These are phyloP conservation scores for Colletotrichum sojae DNA, from an alignment of 2,329 filamentous ascomycete species.

Conservation along the genomic window DNA sequence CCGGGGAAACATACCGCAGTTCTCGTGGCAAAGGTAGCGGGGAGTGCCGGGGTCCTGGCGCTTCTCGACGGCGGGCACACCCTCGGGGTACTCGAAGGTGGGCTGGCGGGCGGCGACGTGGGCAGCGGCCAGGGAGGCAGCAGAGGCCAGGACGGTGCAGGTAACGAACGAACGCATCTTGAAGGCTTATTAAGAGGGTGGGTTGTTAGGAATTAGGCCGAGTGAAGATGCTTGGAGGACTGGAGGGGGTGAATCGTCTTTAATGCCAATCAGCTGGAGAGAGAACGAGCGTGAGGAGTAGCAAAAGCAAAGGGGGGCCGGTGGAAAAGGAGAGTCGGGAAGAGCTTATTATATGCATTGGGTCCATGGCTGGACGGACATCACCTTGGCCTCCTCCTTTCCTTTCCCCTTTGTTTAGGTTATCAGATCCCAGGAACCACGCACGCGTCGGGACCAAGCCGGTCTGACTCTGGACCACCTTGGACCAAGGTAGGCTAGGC, in stretches of 20 bases:
- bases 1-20: constrained; percentile 56
- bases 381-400: not conserved
- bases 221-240: constrained; percentile 25
- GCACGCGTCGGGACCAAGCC: constrained; percentile 8
- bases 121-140: constrained; percentile 30
- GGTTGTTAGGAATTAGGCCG: not conserved
- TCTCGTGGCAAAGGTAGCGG: constrained; percentile 60
- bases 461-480: constrained; percentile 1
- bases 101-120: constrained; percentile 12
- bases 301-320: not conserved
- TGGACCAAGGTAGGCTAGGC: not conserved
- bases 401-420: not conserved
- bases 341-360: constrained; percentile 30
- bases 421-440: constrained; percentile 8
- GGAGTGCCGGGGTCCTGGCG: constrained; percentile 62
- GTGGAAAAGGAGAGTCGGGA: not conserved
- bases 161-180: constrained; percentile 40
- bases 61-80: constrained; percentile 47
- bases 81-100: constrained; percentile 34
- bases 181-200: constrained; percentile 11
- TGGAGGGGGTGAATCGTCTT: constrained; percentile 27
- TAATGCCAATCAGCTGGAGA: constrained; percentile 24
- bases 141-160: constrained; percentile 36
- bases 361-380: not conserved
- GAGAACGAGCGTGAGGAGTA: constrained; percentile 31